Conservation (phyloP, 2,329 filamentous ascomycete genomes). For the Delphinella strobiligena region DNA sequence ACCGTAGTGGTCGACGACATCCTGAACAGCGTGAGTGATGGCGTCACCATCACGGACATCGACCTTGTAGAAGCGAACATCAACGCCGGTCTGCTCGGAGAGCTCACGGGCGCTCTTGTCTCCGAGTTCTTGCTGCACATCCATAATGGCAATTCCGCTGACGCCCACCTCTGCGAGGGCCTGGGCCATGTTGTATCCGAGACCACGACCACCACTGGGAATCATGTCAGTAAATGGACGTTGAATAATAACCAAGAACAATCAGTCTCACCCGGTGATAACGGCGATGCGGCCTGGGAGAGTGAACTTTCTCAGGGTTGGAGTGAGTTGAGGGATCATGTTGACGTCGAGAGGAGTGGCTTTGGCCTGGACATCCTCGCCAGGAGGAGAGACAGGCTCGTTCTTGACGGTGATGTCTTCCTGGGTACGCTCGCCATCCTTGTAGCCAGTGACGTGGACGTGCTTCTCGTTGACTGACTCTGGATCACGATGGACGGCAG, state of each 20-base stretch:
- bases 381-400: constrained; percentile 21
- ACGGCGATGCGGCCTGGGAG: constrained; percentile 60
- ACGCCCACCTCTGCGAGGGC: constrained; percentile 66
- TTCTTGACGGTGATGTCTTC: constrained; percentile 17
- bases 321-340: constrained; percentile 42
- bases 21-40: constrained; percentile 57
- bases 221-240: constrained; percentile 16
- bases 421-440: constrained; percentile 19
- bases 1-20: constrained; percentile 55
- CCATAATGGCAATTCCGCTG: constrained; percentile 62
- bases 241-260: background rate
- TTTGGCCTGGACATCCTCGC: constrained; percentile 18
- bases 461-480: constrained; percentile 11
- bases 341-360: constrained; percentile 19
- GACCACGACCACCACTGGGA: constrained; percentile 57
- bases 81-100: constrained; percentile 59
- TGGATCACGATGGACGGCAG: constrained; percentile 9
- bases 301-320: constrained; percentile 57
- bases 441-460: constrained; percentile 20
- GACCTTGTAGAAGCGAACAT: constrained; percentile 66
- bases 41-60: constrained; percentile 62
- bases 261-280: constrained; percentile 50
- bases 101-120: constrained; percentile 58
- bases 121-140: constrained; percentile 64
- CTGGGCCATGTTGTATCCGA: constrained; percentile 69